These are phyloP conservation scores for Torulaspora globosa DNA, from an alignment of 1,139 yeast genomes.

Conservation along the genomic window DNA sequence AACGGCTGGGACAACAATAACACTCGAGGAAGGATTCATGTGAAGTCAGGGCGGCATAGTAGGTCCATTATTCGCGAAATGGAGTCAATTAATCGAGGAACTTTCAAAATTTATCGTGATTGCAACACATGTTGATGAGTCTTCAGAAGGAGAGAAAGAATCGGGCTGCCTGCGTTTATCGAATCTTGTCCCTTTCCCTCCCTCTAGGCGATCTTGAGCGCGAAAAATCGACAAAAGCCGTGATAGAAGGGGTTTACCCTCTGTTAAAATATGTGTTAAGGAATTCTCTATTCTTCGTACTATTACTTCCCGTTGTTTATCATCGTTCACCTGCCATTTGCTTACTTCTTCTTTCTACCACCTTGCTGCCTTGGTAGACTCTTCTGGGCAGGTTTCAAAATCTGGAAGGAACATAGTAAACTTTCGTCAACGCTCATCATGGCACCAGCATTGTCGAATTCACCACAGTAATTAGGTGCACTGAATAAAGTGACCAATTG, in stretches of 20 bases:
- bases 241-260: neutral
- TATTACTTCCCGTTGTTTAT: conserved; percentile 3
- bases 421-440: conserved; percentile 99
- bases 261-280: neutral
- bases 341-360: conserved; percentile 31
- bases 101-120: neutral
- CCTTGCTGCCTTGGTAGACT: conserved; percentile 36
- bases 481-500: conserved; percentile 92
- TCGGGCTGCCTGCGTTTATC: neutral
- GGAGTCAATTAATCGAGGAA: neutral
- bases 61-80: neutral
- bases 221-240: neutral
- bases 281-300: conserved; percentile 1
- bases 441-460: conserved; percentile 97
- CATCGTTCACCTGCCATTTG: neutral
- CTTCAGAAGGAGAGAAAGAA: neutral
- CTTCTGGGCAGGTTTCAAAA: conserved; percentile 96
- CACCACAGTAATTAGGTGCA: conserved; percentile 98
- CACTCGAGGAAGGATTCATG: neutral
- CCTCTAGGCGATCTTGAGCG: neutral
- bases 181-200: neutral
- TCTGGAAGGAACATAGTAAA: conserved; percentile 93
- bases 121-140: neutral
- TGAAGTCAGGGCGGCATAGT: neutral
- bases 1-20: neutral